Evolutionary conservation across 2,329 filamentous ascomycete species (phyloP).

Genomic region (Diplodia sapinea): DNA sequence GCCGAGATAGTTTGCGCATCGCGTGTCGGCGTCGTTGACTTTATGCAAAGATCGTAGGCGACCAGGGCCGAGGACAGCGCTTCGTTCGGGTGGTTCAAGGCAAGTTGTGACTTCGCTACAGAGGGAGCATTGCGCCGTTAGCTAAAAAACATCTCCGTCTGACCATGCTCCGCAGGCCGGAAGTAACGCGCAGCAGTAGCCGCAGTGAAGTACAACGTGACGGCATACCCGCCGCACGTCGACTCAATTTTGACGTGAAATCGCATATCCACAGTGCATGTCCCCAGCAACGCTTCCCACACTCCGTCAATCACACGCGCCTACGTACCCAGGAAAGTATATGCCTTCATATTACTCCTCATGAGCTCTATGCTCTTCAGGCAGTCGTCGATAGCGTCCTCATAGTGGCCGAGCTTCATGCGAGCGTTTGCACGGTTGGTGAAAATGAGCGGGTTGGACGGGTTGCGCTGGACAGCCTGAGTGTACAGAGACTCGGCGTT

Average conservation of each 20-base stretch:
- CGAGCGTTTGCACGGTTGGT: conserved; percentile 88
- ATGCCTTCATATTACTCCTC: conserved; percentile 75
- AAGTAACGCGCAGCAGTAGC: neutral
- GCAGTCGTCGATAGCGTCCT: conserved; percentile 79
- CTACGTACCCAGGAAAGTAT: conserved; percentile 69
- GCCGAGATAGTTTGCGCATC: conserved; percentile 73
- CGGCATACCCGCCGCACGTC: neutral
- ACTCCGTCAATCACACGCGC: conserved; percentile 29
- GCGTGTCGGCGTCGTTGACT: conserved; percentile 62
- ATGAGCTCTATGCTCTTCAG: conserved; percentile 73
- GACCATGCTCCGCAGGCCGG: neutral
- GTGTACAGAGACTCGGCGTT: conserved; percentile 74
- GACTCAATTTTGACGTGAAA: neutral
- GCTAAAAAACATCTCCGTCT: neutral
- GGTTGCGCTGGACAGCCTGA: conserved; percentile 79
- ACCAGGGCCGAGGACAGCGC: conserved; percentile 72
- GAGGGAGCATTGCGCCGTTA: neutral
- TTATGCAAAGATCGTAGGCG: conserved; percentile 74
- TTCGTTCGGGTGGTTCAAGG: conserved; percentile 72
- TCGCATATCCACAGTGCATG: neutral
- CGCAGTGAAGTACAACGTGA: neutral
- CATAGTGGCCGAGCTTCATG: conserved; percentile 74
- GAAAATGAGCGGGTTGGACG: conserved; percentile 78
- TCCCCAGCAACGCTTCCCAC: neutral
- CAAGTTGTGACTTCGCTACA: conserved; percentile 77